Percentiles rank a stretch among this genome's conserved stretches.
Evolutionary conservation across 768 basidiomycete genomes (phyloP).

Genomic region (Collybia nuda): DNA sequence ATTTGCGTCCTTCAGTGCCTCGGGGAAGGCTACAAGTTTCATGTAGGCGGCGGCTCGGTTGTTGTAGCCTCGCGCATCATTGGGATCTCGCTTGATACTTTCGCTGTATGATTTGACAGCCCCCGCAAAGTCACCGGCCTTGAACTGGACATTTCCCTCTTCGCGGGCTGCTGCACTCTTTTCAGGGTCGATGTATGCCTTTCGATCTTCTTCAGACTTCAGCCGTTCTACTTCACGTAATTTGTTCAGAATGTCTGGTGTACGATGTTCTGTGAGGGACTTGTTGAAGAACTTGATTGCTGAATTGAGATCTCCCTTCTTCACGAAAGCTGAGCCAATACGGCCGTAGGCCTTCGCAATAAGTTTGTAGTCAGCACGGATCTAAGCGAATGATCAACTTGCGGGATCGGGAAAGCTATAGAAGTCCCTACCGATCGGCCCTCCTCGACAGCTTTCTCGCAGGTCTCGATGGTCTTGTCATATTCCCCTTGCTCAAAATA

Average conservation of each 20-base stretch:
- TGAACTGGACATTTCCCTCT: conserved; percentile 92
- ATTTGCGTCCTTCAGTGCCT: conserved; percentile 95
- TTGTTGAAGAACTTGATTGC: conserved; percentile 94
- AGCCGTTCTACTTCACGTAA: conserved; percentile 80
- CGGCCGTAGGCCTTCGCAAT: conserved; percentile 94
- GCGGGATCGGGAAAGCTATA: background rate
- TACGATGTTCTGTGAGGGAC: conserved; percentile 94
- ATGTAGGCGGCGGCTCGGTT: conserved; percentile 98
- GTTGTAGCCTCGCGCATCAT: conserved; percentile 91
- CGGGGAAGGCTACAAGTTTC: conserved; percentile 90
- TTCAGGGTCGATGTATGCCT: conserved; percentile 86
- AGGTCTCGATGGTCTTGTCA: conserved; percentile 86
- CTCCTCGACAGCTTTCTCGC: conserved; percentile 96
- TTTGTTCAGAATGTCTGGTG: conserved; percentile 88
- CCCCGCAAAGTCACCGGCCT: conserved; percentile 85
- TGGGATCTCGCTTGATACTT: conserved; percentile 93
- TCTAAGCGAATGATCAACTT: conserved; percentile 30
- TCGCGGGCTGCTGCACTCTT: conserved; percentile 82
- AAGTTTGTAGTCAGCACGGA: conserved; percentile 93
- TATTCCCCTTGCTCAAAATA: conserved; percentile 94
- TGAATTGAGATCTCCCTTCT: conserved; percentile 69
- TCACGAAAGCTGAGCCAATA: conserved; percentile 80
- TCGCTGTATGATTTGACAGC: conserved; percentile 94
- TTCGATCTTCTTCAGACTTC: conserved; percentile 74
- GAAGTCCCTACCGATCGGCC: conserved; percentile 63